Evolutionary conservation across 768 basidiomycete genomes (phyloP).

Genomic region (Pisolithus albus): DNA sequence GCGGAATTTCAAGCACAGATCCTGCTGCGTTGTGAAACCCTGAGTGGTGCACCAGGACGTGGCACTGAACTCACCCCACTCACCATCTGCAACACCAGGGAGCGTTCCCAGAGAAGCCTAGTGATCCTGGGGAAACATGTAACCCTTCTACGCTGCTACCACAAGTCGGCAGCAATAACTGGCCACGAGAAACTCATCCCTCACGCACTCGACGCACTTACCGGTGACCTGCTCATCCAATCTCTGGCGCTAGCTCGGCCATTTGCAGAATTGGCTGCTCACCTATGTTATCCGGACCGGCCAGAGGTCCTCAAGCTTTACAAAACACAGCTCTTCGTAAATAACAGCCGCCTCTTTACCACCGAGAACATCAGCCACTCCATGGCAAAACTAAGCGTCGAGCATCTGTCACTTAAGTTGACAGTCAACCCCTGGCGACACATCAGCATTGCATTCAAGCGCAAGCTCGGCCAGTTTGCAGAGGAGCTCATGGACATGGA

Average conservation of each 20-base stretch:
- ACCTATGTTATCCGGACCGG: not conserved
- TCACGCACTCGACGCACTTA: slow-evolving; percentile 16
- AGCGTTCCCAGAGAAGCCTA: slow-evolving; percentile 7
- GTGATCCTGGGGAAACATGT: slow-evolving; percentile 12
- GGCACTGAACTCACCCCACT: no score
- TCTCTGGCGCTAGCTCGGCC: slow-evolving; percentile 16
- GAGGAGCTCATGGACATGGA: slow-evolving; percentile 3
- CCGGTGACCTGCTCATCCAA: slow-evolving; percentile 19
- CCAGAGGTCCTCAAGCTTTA: slow-evolving; percentile 2
- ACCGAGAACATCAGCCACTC: slow-evolving; percentile 1
- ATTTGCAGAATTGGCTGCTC: slow-evolving; percentile 4
- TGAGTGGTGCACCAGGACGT: no score
- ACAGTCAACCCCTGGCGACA: slow-evolving; percentile 11
- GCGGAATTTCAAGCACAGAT: not conserved
- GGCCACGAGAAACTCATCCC: slow-evolving; percentile 20
- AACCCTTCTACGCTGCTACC: slow-evolving; percentile 11
- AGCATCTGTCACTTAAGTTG: slow-evolving; percentile 5
- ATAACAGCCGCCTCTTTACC: slow-evolving; percentile 11
- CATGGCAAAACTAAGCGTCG: not conserved
- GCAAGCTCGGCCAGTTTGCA: slow-evolving; percentile 8
- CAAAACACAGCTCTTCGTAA: slow-evolving; percentile 12
- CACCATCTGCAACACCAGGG: no score
- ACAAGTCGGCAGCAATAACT: slow-evolving; percentile 12
- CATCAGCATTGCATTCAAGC: slow-evolving; percentile 17
- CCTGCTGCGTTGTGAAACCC: slow-evolving; percentile 1